Percentiles rank a stretch among this genome's conserved stretches.
Conservation (phyloP, 108 stramenopile species). For the Conticribra guillardii region DNA sequence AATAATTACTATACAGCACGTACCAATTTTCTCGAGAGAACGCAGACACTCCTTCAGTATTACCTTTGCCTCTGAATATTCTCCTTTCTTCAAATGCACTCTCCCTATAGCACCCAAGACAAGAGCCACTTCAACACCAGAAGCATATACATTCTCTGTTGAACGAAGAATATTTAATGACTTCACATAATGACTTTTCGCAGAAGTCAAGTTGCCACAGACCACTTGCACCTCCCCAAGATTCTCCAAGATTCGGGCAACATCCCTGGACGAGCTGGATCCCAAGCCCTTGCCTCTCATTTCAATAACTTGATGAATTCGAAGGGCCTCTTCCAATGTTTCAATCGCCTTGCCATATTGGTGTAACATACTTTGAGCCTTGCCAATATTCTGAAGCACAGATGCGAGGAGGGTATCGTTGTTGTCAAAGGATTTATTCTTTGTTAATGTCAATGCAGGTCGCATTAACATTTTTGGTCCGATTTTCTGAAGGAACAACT, state of each 20-base stretch:
- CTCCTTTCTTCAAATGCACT: constrained; percentile 42
- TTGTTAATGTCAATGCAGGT: constrained; percentile 10
- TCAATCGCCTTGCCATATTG: constrained; percentile 53
- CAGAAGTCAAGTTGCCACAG: constrained; percentile 48
- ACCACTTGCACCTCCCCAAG: constrained; percentile 49
- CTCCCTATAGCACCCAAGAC: constrained; percentile 42
- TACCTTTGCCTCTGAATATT: constrained; percentile 44
- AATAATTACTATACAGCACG: neutral
- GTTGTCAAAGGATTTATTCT: constrained; percentile 12
- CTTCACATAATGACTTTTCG: constrained; percentile 31
- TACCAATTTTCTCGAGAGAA: constrained; percentile 40
- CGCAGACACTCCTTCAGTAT: constrained; percentile 47
- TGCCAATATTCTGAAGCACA: constrained; percentile 42
- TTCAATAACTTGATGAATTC: constrained; percentile 38
- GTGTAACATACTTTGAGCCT: constrained; percentile 47
- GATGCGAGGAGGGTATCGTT: constrained; percentile 36
- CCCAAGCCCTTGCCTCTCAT: constrained; percentile 22
- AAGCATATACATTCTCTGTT: neutral
- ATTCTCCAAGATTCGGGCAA: constrained; percentile 48
- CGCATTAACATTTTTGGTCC: constrained; percentile 32
- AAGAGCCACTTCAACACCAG: constrained; percentile 44
- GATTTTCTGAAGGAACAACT: constrained; percentile 11
- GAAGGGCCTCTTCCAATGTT: constrained; percentile 41
- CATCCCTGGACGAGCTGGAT: constrained; percentile 16
- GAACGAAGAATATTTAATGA: constrained; percentile 41